These are phyloP conservation scores for Venturiaceae sp. DNA, from an alignment of 2,329 filamentous ascomycete species.

Conservation along the genomic window DNA sequence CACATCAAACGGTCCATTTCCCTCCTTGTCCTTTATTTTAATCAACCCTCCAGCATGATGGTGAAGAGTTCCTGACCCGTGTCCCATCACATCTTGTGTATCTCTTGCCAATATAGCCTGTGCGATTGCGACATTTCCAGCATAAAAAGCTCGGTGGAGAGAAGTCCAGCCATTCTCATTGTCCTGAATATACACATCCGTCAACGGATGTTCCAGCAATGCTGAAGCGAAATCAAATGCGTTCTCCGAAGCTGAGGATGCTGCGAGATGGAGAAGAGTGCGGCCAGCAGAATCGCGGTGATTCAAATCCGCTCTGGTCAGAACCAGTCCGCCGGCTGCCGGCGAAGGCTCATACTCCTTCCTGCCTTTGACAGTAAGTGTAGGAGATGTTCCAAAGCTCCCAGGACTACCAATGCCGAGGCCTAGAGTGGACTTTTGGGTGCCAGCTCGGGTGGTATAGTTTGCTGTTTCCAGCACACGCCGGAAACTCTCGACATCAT, in stretches of 20 bases:
- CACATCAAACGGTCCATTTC: conserved; percentile 87
- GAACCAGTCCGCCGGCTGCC: conserved; percentile 14
- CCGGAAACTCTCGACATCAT: conserved; percentile 94
- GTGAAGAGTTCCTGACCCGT: conserved; percentile 47
- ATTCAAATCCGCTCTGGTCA: conserved; percentile 66
- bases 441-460: conserved; percentile 43
- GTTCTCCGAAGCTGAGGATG: conserved; percentile 60
- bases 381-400: conserved; percentile 36
- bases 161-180: conserved; percentile 93
- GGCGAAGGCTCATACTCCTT: conserved; percentile 12
- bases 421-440: conserved; percentile 34
- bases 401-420: conserved; percentile 29
- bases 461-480: conserved; percentile 70
- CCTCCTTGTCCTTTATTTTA: conserved; percentile 92
- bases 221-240: conserved; percentile 68
- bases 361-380: conserved; percentile 23
- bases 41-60: conserved; percentile 66
- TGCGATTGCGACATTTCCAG: conserved; percentile 80
- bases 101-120: conserved; percentile 74
- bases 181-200: conserved; percentile 83
- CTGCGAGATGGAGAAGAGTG: conserved; percentile 76
- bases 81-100: conserved; percentile 53
- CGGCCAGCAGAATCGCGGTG: conserved; percentile 71
- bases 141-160: conserved; percentile 81
- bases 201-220: conserved; percentile 69